Evolutionary conservation across 148 eudicot genomes (phyloP).

Genomic region (Dysphania ambrosioides): DNA sequence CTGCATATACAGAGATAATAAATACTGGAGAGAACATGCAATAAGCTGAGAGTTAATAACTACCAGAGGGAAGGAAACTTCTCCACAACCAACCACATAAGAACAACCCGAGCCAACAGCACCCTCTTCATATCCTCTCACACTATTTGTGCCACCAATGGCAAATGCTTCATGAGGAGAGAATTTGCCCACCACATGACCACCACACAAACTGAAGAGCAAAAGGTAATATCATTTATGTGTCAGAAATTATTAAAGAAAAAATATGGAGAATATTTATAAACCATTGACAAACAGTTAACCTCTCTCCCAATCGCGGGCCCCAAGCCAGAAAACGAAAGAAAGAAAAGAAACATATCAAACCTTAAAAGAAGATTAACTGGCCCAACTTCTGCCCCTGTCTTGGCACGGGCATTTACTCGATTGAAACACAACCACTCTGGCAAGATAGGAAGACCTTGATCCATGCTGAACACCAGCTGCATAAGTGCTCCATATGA

Average conservation of each 20-base stretch:
- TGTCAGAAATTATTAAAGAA: not conserved
- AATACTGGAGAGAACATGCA: not conserved
- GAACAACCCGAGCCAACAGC: constrained; percentile 93
- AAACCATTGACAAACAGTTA: not conserved
- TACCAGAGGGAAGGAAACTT: constrained; percentile 93
- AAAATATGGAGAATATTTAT: not conserved
- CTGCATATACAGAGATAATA: not conserved
- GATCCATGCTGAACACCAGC: constrained; percentile 94
- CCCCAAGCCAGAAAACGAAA: not conserved
- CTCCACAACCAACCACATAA: constrained; percentile 88
- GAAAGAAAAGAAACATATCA: too few relatives aligned
- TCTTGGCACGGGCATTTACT: constrained; percentile 85
- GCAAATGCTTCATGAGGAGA: constrained; percentile 99
- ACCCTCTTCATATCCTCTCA: constrained; percentile 98
- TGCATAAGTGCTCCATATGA: constrained; percentile 32
- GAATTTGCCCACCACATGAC: constrained; percentile 88
- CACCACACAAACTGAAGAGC: constrained; percentile 73
- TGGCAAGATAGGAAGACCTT: constrained; percentile 85
- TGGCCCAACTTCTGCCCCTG: constrained; percentile 75
- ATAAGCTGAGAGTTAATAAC: not conserved
- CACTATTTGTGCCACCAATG: constrained; percentile 97
- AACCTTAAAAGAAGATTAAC: constrained; percentile 68
- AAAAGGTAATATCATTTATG: not conserved
- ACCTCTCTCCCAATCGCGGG: not conserved
- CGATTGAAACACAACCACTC: constrained; percentile 86